Evolutionary conservation across 2,329 filamentous ascomycete species (phyloP).

Genomic region (Penicillium sp.): DNA sequence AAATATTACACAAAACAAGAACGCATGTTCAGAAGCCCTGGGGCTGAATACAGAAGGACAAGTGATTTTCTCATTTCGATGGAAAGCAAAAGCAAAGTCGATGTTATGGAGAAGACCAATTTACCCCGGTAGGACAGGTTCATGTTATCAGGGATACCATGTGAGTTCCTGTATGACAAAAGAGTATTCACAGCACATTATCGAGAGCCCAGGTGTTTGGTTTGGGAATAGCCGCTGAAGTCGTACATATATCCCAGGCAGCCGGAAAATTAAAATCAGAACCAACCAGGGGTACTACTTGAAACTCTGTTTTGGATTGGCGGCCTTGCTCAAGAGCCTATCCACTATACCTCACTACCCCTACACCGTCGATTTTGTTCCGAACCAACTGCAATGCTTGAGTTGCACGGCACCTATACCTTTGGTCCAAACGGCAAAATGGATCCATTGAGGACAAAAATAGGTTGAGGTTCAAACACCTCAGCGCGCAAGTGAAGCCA

Average conservation of each 20-base stretch:
- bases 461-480: neutral
- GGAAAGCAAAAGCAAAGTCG: neutral
- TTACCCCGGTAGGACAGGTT: neutral
- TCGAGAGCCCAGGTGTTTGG: neutral
- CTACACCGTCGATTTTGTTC: neutral
- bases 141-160: slow-evolving; percentile 4
- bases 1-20: neutral
- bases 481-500: neutral
- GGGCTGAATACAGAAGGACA: neutral
- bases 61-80: neutral
- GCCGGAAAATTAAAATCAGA: slow-evolving; percentile 4
- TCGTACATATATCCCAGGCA: neutral
- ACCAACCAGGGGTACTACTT: neutral
- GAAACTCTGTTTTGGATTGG: neutral
- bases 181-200: neutral
- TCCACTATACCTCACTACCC: neutral
- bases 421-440: neutral
- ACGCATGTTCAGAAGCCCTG: neutral
- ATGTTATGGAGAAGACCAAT: neutral
- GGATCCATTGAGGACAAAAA: neutral
- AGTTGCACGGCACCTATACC: slow-evolving; percentile 7
- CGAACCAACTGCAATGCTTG: neutral
- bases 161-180: neutral
- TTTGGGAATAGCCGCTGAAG: neutral
- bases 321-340: neutral